These are phyloP conservation scores for Boletales sp. DNA, from an alignment of 768 basidiomycete genomes.

Conservation along the genomic window DNA sequence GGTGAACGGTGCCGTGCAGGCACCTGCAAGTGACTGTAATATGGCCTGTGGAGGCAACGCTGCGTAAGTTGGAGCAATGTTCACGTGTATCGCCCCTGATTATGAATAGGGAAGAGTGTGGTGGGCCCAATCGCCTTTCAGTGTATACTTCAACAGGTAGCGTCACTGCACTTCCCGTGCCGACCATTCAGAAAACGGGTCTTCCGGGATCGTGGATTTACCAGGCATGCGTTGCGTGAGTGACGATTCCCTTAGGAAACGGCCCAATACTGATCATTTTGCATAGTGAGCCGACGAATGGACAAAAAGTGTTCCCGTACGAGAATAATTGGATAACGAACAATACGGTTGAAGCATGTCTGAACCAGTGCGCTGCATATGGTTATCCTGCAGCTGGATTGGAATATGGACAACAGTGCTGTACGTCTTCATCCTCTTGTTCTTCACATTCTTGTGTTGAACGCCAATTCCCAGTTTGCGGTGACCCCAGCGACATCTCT, in stretches of 20 bases:
- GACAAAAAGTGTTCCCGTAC: slow-evolving; percentile 53
- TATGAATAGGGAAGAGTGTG: slow-evolving; percentile 57
- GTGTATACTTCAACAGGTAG: slow-evolving; percentile 55
- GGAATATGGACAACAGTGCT: slow-evolving; percentile 72
- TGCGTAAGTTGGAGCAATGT: slow-evolving; percentile 39
- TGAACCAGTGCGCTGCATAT: slow-evolving; percentile 64
- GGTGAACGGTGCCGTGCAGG: slow-evolving; percentile 53
- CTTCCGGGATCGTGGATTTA: slow-evolving; percentile 66
- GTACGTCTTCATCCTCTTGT: slow-evolving; percentile 37
- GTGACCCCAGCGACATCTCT: slow-evolving; percentile 56
- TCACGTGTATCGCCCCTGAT: slow-evolving; percentile 3
- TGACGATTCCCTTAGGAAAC: background rate
- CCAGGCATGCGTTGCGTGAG: slow-evolving; percentile 64
- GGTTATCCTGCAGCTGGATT: slow-evolving; percentile 71
- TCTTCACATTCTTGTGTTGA: background rate
- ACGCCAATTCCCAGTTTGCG: slow-evolving; percentile 51
- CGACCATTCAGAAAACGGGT: slow-evolving; percentile 47
- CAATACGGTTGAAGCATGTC: slow-evolving; percentile 62
- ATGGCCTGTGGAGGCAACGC: slow-evolving; percentile 73
- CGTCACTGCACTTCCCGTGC: slow-evolving; percentile 57
- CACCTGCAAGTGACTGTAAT: slow-evolving; percentile 52
- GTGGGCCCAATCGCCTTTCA: slow-evolving; percentile 69
- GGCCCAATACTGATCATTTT: background rate
- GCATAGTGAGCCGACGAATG: slow-evolving; percentile 44
- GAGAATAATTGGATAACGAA: slow-evolving; percentile 56